phyloP scores from a whole-genome alignment of 192 early-diverging fungal species.

The Coemansia sp. region DNA sequence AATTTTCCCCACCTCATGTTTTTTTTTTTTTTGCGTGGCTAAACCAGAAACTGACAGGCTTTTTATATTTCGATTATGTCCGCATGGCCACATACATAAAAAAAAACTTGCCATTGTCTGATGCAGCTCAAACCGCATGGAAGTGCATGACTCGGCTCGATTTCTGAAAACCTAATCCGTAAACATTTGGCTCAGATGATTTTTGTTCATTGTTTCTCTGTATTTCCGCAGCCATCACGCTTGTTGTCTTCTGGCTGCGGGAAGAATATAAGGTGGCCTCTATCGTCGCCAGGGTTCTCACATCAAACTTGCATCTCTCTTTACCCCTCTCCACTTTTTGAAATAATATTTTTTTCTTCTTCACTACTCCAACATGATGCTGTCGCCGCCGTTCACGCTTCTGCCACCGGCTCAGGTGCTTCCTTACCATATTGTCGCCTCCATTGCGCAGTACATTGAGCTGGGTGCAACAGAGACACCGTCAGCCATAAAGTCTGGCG shows the following conservation, averaged over 20 bases:
- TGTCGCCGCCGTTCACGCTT: background rate
- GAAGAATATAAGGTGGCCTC: background rate
- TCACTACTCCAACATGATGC: background rate
- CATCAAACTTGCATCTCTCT: background rate
- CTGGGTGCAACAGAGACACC: background rate
- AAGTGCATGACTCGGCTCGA: background rate
- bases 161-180: background rate
- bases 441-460: slow-evolving; percentile 3
- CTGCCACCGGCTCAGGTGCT: slow-evolving; percentile 8
- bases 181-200: background rate
- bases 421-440: background rate
- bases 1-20: background rate
- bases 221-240: background rate
- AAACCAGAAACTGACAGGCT: background rate
- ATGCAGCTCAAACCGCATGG: slow-evolving; percentile 1
- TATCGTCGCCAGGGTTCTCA: background rate
- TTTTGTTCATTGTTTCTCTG: background rate
- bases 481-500: background rate
- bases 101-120: background rate
- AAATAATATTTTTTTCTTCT: background rate
- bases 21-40: background rate
- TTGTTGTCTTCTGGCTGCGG: background rate
- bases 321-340: background rate
- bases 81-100: background rate
- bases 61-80: background rate